These are phyloP conservation scores for Boletus barrowsii DNA, from an alignment of 768 basidiomycete genomes.

Conservation along the genomic window DNA sequence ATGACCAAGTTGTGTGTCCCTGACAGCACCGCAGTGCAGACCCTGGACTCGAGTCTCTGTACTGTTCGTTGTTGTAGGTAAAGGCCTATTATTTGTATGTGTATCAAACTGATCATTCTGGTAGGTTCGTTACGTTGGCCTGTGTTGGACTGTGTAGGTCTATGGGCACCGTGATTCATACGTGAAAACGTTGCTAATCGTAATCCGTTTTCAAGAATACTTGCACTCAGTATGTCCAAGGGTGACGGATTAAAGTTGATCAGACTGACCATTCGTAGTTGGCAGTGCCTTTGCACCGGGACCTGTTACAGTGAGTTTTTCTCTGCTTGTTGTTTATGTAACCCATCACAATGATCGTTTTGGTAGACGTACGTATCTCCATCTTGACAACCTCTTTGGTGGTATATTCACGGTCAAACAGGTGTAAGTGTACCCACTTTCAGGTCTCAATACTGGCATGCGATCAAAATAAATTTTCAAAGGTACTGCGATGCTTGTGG, in stretches of 20 bases:
- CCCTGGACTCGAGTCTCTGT: slow-evolving; percentile 5
- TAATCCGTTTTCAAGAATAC: background rate
- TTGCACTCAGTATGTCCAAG: slow-evolving; percentile 2
- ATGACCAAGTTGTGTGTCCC: no score
- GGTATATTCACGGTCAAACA: background rate
- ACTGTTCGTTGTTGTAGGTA: slow-evolving; percentile 8
- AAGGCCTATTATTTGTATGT: background rate
- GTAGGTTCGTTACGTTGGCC: slow-evolving; percentile 10
- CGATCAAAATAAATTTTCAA: background rate
- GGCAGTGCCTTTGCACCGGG: slow-evolving; percentile 3
- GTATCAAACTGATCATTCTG: background rate
- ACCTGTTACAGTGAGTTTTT: background rate
- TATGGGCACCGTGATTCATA: background rate
- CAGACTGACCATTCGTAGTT: background rate
- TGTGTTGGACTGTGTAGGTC: slow-evolving; percentile 7
- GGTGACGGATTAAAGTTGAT: background rate
- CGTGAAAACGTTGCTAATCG: background rate
- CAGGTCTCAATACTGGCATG: background rate
- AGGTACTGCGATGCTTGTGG: background rate
- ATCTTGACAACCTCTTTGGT: background rate
- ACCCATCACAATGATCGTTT: background rate
- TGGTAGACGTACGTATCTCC: slow-evolving; percentile 6
- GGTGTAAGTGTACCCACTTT: slow-evolving; percentile 9
- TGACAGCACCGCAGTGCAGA: background rate
- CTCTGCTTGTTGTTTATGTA: background rate